phyloP scores from a whole-genome alignment of 306 rosid genomes.

The Sindora glabra region DNA sequence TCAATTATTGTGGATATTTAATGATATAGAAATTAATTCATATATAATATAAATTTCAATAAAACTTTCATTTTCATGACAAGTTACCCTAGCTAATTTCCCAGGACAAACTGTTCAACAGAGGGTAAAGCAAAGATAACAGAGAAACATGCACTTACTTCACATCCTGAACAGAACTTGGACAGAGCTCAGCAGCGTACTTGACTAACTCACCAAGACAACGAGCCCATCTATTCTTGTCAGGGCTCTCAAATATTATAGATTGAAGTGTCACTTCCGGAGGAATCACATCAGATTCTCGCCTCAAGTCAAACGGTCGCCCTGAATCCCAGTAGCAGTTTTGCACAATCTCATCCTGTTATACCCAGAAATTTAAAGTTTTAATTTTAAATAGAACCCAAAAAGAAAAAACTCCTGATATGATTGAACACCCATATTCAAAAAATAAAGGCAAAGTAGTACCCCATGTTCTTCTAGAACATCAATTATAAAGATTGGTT shows the following conservation, averaged over 20 bases:
- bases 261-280: constrained; percentile 90
- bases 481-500: constrained; percentile 88
- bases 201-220: constrained; percentile 94
- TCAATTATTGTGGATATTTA: too few relatives aligned
- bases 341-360: constrained; percentile 99
- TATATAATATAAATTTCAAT: too few relatives aligned
- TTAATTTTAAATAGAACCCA: too few relatives aligned
- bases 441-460: constrained; percentile 10
- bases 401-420: not conserved
- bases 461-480: constrained; percentile 99
- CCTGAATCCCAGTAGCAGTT: constrained; percentile 97
- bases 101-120: too few relatives aligned
- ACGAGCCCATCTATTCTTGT: constrained; percentile 96
- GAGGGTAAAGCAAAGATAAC: not conserved
- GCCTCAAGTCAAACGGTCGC: constrained; percentile 86
- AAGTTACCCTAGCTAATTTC: too few relatives aligned
- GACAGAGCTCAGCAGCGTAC: constrained; percentile 94
- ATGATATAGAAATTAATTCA: too few relatives aligned
- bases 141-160: constrained; percentile 43
- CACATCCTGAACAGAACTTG: constrained; percentile 87
- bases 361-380: too few relatives aligned
- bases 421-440: constrained; percentile 20
- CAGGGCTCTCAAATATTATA: constrained; percentile 97
- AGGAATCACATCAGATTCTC: constrained; percentile 92
- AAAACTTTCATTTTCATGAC: too few relatives aligned